Evolutionary conservation across 208 protist species (phyloP).

Genomic region (Trypanosoma theileri): DNA sequence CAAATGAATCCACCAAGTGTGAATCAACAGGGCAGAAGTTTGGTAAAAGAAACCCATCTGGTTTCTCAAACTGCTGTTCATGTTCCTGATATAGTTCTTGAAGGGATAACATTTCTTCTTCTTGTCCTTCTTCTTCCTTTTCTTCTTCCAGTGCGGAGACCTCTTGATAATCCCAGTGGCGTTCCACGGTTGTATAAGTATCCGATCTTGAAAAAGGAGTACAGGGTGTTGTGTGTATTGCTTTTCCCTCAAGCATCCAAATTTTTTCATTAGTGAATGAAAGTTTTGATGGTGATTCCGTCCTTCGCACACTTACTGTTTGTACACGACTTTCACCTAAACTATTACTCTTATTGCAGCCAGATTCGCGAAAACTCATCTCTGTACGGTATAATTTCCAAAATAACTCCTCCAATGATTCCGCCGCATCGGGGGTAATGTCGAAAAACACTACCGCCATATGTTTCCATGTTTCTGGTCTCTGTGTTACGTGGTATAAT

Average conservation of each 20-base stretch:
- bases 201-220: not conserved
- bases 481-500: constrained; percentile 3
- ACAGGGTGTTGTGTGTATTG: not conserved
- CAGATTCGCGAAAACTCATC: not conserved
- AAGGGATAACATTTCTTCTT: too few relatives aligned
- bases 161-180: not conserved
- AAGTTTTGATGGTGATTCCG: not conserved
- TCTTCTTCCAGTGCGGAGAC: not conserved
- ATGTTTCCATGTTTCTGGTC: constrained; percentile 41
- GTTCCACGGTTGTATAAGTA: not conserved
- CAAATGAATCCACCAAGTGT: too few relatives aligned
- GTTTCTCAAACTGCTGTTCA: too few relatives aligned
- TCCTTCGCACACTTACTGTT: constrained; percentile 1
- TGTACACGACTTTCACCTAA: not conserved
- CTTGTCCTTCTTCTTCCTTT: not conserved
- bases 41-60: too few relatives aligned
- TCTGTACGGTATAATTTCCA: not conserved
- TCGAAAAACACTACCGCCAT: constrained; percentile 23
- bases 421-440: constrained; percentile 10
- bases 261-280: not conserved
- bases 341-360: not conserved
- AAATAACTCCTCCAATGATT: constrained; percentile 3
- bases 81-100: too few relatives aligned
- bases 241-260: not conserved
- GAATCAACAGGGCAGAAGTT: too few relatives aligned